These are phyloP conservation scores for Penicillium concentricum DNA, from an alignment of 2,329 filamentous ascomycete species.

Conservation along the genomic window DNA sequence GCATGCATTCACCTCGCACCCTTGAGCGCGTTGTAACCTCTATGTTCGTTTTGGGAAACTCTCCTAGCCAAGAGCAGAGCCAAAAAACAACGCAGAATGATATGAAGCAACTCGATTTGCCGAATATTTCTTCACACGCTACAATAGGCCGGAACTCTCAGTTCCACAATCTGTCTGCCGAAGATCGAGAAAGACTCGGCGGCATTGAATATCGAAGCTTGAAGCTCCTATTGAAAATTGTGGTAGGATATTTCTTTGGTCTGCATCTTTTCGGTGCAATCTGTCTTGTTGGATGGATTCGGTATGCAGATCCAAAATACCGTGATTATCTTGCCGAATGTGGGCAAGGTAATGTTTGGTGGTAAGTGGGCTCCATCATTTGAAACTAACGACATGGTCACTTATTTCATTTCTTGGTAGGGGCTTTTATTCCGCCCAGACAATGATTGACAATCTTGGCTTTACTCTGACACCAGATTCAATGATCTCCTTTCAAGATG, in stretches of 20 bases:
- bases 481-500: conserved; percentile 51
- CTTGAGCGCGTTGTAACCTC: conserved; percentile 11
- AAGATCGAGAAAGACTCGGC: conserved; percentile 49
- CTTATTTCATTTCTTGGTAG: conserved; percentile 25
- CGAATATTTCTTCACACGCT: conserved; percentile 44
- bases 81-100: neutral
- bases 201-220: conserved; percentile 55
- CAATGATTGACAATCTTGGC: conserved; percentile 55
- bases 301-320: conserved; percentile 43
- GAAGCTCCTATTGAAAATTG: conserved; percentile 51
- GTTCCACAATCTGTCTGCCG: conserved; percentile 45
- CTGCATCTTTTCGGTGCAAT: conserved; percentile 51
- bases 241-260: conserved; percentile 47
- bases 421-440: conserved; percentile 53
- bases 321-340: conserved; percentile 39
- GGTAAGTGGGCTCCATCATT: conserved; percentile 36
- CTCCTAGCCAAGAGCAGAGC: too few relatives aligned
- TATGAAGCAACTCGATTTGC: conserved; percentile 27
- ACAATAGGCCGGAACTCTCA: conserved; percentile 50
- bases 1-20: conserved; percentile 6
- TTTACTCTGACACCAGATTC: conserved; percentile 57
- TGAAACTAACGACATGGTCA: neutral
- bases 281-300: conserved; percentile 51
- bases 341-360: conserved; percentile 49
- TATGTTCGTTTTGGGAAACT: conserved; percentile 9